phyloP scores from a whole-genome alignment of 345 rosid genomes.

The Citropsis articulata region DNA sequence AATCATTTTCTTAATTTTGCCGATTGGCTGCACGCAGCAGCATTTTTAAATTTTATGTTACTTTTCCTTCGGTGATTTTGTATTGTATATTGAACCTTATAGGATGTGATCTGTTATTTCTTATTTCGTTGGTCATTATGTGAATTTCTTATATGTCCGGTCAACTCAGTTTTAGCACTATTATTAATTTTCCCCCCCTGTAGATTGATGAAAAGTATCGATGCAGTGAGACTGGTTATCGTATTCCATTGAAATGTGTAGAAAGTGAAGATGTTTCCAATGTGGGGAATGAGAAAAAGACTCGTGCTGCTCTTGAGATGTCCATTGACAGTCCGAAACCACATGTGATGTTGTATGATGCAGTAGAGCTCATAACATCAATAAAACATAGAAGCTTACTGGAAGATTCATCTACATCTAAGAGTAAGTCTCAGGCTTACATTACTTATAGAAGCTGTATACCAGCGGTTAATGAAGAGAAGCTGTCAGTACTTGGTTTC shows the following conservation, averaged over 20 bases:
- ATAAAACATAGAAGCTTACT: conserved; percentile 40
- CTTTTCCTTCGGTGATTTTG: background rate
- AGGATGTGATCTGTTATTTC: background rate
- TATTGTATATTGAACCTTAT: background rate
- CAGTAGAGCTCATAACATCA: conserved; percentile 16
- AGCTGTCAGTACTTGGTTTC: conserved; percentile 72
- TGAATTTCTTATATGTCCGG: background rate
- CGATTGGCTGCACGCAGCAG: background rate
- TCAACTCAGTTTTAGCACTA: conserved; percentile 6
- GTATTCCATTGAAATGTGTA: conserved; percentile 77
- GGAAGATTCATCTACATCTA: conserved; percentile 37
- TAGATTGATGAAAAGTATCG: conserved; percentile 71
- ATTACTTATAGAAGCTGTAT: conserved; percentile 90
- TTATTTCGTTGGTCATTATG: background rate
- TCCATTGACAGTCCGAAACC: conserved; percentile 11
- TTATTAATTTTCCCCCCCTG: background rate
- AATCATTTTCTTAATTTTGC: background rate
- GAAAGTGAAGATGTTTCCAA: conserved; percentile 31
- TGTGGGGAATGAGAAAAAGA: conserved; percentile 28
- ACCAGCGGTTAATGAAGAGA: conserved; percentile 62
- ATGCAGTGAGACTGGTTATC: conserved; percentile 95
- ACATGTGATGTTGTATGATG: conserved; percentile 17
- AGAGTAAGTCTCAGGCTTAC: conserved; percentile 45
- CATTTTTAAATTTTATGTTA: too few species aligned
- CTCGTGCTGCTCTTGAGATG: conserved; percentile 38